Evolutionary conservation across 1,284 basidiomycete genomes (phyloP).

Genomic region (Neonothopanus nambi): DNA sequence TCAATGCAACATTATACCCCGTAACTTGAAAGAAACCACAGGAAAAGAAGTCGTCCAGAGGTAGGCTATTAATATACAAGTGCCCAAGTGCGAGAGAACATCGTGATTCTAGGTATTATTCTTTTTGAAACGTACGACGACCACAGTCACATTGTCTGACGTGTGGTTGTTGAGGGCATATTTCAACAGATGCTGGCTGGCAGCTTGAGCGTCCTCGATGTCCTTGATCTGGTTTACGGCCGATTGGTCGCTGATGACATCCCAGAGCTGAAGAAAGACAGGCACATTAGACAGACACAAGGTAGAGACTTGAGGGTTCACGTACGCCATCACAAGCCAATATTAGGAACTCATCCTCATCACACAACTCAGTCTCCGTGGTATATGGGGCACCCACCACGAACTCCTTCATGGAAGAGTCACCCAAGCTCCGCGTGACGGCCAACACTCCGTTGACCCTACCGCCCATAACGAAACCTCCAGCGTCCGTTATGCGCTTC

Average conservation of each 20-base stretch:
- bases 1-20: no score
- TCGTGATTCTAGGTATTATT: conserved; percentile 16
- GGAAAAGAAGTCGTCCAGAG: conserved; percentile 27
- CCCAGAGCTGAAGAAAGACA: conserved; percentile 80
- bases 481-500: conserved; percentile 95
- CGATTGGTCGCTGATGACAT: conserved; percentile 90
- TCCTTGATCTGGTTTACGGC: conserved; percentile 86
- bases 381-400: conserved; percentile 98
- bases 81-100: no score
- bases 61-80: no score
- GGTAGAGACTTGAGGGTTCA: conserved; percentile 21
- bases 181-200: conserved; percentile 77
- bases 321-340: conserved; percentile 96
- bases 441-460: conserved; percentile 97
- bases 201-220: conserved; percentile 80
- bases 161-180: conserved; percentile 88
- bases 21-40: conserved; percentile 28
- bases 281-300: conserved; percentile 11
- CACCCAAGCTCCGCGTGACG: conserved; percentile 94
- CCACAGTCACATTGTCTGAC: conserved; percentile 87
- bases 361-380: conserved; percentile 89
- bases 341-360: conserved; percentile 93
- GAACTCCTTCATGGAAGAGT: conserved; percentile 99
- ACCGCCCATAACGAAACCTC: conserved; percentile 98
- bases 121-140: conserved; percentile 74